A percentile compares a stretch with the other conserved stretches of the same genome.
phyloP scores from a whole-genome alignment of 345 rosid genomes.

The Gossypioides kirkii region DNA sequence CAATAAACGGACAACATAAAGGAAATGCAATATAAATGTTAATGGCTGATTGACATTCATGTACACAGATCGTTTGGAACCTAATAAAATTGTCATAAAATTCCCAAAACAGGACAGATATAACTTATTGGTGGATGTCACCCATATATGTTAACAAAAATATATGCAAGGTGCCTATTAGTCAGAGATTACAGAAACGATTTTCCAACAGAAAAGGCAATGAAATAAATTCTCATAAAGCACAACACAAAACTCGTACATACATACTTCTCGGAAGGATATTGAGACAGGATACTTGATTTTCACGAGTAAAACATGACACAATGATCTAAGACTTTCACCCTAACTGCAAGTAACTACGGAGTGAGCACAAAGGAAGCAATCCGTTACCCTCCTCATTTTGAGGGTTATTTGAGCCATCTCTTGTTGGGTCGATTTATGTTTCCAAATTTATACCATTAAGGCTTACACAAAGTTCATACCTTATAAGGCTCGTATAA shows the following conservation, averaged over 20 bases:
- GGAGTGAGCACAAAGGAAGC: neutral
- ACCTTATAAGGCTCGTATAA: neutral
- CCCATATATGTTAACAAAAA: neutral
- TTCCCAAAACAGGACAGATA: neutral
- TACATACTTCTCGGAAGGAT: neutral
- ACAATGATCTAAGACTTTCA: neutral
- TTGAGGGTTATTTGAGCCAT: neutral
- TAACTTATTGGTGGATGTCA: neutral
- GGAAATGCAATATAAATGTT: neutral
- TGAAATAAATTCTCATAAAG: neutral
- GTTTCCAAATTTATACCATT: neutral
- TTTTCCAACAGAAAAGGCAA: neutral
- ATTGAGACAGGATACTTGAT: neutral
- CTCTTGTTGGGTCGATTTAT: neutral
- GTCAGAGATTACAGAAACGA: neutral
- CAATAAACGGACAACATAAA: slow-evolving; percentile 8
- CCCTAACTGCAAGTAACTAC: neutral
- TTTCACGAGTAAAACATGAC: neutral
- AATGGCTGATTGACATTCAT: slow-evolving; percentile 4
- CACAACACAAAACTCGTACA: neutral
- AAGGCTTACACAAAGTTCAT: neutral
- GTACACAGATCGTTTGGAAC: neutral
- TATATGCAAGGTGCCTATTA: neutral
- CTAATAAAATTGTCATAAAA: neutral
- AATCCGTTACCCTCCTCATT: neutral